These are phyloP conservation scores for Phialophora verrucosa DNA, from an alignment of 2,329 filamentous ascomycete species.

Conservation along the genomic window DNA sequence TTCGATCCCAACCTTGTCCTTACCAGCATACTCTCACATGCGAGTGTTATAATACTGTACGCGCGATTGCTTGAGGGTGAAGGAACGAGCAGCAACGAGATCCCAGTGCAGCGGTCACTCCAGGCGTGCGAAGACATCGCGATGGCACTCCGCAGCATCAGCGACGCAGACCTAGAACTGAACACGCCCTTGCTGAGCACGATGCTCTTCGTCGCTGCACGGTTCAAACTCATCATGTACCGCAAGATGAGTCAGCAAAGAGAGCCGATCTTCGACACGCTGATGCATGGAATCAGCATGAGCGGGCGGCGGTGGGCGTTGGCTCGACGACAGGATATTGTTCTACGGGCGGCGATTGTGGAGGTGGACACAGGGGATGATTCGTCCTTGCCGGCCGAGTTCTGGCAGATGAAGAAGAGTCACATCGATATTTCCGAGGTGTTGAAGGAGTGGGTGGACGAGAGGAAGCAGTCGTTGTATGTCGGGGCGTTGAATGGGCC, in stretches of 20 bases:
- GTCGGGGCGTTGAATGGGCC: constrained; percentile 34
- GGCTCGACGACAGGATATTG: constrained; percentile 36
- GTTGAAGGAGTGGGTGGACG: constrained; percentile 35
- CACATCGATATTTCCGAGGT: constrained; percentile 37
- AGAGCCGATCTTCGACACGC: constrained; percentile 36
- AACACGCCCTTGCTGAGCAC: constrained; percentile 34
- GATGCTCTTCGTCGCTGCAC: constrained; percentile 35
- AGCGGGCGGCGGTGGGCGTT: constrained; percentile 38
- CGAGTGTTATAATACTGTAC: constrained; percentile 37
- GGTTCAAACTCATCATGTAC: constrained; percentile 37
- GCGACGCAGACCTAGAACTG: constrained; percentile 38
- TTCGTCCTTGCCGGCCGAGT: constrained; percentile 15
- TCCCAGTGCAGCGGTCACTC: constrained; percentile 34
- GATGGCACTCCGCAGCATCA: constrained; percentile 34
- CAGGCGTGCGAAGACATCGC: constrained; percentile 37
- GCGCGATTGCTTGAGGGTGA: constrained; percentile 32
- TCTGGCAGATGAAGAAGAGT: constrained; percentile 35
- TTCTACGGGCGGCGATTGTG: constrained; percentile 37
- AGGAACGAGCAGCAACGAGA: constrained; percentile 14
- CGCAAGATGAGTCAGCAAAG: constrained; percentile 17
- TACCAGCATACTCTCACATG: constrained; percentile 35
- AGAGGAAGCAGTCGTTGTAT: constrained; percentile 32
- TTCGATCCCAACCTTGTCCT: constrained; percentile 39
- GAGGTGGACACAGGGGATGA: constrained; percentile 30
- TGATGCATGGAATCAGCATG: constrained; percentile 41